phyloP scores from a whole-genome alignment of 106 monocot species.

The Allium sativum region DNA sequence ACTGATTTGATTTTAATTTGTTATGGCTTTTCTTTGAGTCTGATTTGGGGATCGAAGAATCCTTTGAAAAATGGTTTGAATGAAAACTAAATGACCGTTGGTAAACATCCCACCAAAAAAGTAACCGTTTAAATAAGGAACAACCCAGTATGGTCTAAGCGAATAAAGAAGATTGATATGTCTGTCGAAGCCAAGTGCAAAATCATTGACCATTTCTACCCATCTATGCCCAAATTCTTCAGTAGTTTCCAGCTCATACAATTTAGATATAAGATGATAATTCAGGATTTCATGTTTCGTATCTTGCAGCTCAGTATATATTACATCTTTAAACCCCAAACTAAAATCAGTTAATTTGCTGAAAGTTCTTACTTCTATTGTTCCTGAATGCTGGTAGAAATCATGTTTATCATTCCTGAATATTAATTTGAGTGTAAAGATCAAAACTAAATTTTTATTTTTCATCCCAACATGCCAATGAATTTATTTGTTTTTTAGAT shows the following conservation, averaged over 20 bases:
- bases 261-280: slow-evolving; percentile 48
- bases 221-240: slow-evolving; percentile 68
- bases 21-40: slow-evolving; percentile 75
- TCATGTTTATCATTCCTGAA: too few species aligned
- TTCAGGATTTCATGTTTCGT: slow-evolving; percentile 47
- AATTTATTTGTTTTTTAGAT: too few species aligned
- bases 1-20: too few species aligned
- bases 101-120: slow-evolving; percentile 61
- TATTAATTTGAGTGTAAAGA: too few species aligned
- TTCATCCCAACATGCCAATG: too few species aligned
- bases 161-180: slow-evolving; percentile 44
- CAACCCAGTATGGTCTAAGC: slow-evolving; percentile 46
- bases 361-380: too few species aligned
- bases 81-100: slow-evolving; percentile 17
- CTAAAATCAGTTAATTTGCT: slow-evolving; percentile 53
- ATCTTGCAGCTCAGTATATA: slow-evolving; percentile 31
- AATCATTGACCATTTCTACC: slow-evolving; percentile 48
- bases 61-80: slow-evolving; percentile 62
- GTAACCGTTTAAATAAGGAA: slow-evolving; percentile 50
- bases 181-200: slow-evolving; percentile 44
- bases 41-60: slow-evolving; percentile 60
- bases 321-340: slow-evolving; percentile 46
- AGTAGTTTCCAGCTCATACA: slow-evolving; percentile 35
- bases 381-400: too few species aligned
- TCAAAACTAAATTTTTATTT: too few species aligned